Evolutionary conservation across 495 filamentous ascomycete genomes (phyloP), one percentile per base, ranked within the genome.

Genomic region (Hypoxylon crocopeplum): DNA sequence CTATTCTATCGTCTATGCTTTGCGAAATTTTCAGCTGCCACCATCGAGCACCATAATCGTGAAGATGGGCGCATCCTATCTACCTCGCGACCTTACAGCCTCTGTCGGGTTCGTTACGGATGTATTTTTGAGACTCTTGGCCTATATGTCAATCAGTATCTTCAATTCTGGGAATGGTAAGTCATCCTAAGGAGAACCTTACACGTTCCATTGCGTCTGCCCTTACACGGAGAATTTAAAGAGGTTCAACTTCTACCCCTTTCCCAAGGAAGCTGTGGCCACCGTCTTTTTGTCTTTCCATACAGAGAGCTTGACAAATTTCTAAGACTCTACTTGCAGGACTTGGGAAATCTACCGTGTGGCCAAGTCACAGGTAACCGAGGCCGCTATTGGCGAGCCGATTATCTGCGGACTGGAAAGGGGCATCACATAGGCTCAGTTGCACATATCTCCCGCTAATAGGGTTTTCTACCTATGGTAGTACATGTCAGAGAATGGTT

Each of bases 51-150:
- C 12, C 48, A 54, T 41, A 52, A 61, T 13, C 57, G 57, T 13
- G 57, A 61, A 36, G 57, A 61, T 16, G 57, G 57, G 3, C 57
- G 57, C 17, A 36, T 61, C 13, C 54, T 49, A 10, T 52, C 48
- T 19, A 53, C 40, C 15, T 46, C 48, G 16, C 57, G 48, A 16
- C 11, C 40, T 11, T 61, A 61, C 19, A 54, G 57, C 25, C 48
- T 61, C 24, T 54, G 20, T 21, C 39, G 57, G n/a, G 57, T 49
- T 41, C 57, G 57, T 22, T 40, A 60, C 19, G 33, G 57, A 24
- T 21, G 36, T 8, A 54, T 61, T 19, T 60, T 61, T 25, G 49
- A 61, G 48, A 54, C 52, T 0, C 59, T 55, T 13, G 44, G 58
- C 1, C 45, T 48, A 16, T 48, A 48, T 21, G 16, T 48, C 13